These are phyloP conservation scores for Melianthus villosus DNA, from an alignment of 441 rosid genomes.

Conservation along the genomic window DNA sequence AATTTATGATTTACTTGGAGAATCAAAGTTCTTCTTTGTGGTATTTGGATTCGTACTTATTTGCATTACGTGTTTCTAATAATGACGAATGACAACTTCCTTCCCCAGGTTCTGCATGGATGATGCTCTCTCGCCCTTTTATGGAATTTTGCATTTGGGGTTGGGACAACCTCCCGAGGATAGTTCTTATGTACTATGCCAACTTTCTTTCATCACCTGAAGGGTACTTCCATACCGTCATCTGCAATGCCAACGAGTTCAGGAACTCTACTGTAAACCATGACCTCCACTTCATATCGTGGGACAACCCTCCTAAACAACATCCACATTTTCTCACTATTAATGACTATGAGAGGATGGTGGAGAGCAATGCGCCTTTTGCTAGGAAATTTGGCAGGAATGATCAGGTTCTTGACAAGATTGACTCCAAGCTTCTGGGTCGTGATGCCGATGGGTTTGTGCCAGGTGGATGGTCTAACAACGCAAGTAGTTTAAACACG, in stretches of 20 bases:
- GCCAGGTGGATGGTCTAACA: slow-evolving; percentile 43
- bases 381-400: slow-evolving; percentile 68
- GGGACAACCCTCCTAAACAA: slow-evolving; percentile 94
- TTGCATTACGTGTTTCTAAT: too few species aligned
- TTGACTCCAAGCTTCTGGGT: slow-evolving; percentile 59
- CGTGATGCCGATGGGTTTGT: slow-evolving; percentile 41
- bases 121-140: slow-evolving; percentile 49
- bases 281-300: slow-evolving; percentile 87
- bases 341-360: slow-evolving; percentile 66
- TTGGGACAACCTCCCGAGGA: slow-evolving; percentile 79
- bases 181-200: slow-evolving; percentile 69
- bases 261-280: slow-evolving; percentile 44
- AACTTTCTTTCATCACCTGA: slow-evolving; percentile 85
- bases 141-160: slow-evolving; percentile 73
- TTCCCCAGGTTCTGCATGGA: slow-evolving; percentile 97
- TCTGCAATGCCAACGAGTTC: slow-evolving; percentile 54
- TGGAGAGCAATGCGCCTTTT: slow-evolving; percentile 66
- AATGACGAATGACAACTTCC: too few species aligned
- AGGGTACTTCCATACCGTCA: slow-evolving; percentile 83
- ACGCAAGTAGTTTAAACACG: slow-evolving; percentile 17
- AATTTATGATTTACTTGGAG: too few species aligned
- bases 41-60: too few species aligned
- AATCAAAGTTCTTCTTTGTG: too few species aligned
- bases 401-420: slow-evolving; percentile 66
- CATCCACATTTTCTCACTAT: slow-evolving; percentile 50